These are phyloP conservation scores for Mycena filopes DNA, from an alignment of 768 basidiomycete species.

Conservation along the genomic window DNA sequence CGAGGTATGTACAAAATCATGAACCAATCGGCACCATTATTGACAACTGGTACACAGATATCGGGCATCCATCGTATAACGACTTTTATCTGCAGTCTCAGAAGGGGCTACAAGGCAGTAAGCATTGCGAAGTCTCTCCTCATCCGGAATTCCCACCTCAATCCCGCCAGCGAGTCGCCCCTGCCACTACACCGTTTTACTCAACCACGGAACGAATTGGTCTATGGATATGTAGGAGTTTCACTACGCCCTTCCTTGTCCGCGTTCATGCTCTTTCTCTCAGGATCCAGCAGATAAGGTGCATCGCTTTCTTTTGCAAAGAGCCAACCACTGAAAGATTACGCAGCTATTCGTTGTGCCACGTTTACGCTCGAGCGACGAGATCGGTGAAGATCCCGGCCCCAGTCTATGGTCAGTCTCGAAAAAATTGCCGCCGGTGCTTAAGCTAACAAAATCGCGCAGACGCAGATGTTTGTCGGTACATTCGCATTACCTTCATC, in stretches of 20 bases:
- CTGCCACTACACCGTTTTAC: conserved; percentile 66
- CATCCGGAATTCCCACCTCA: not conserved
- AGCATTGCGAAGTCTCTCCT: conserved; percentile 36
- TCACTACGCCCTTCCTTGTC: not conserved
- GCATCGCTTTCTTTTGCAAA: not conserved
- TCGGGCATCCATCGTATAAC: conserved; percentile 59
- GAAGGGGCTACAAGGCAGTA: conserved; percentile 61
- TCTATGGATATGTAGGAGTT: conserved; percentile 35
- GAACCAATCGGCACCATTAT: too few relatives aligned
- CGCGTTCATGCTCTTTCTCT: too few relatives aligned
- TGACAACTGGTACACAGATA: not conserved
- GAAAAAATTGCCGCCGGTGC: not conserved
- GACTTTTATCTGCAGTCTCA: conserved; percentile 75
- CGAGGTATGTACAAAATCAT: not conserved
- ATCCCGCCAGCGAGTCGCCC: conserved; percentile 61
- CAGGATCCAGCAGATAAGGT: conserved; percentile 5
- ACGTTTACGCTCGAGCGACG: conserved; percentile 75
- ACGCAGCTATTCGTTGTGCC: conserved; percentile 60
- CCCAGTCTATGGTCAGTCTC: conserved; percentile 71
- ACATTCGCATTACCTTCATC: not conserved
- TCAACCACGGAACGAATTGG: conserved; percentile 39
- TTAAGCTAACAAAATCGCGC: not conserved
- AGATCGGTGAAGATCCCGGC: conserved; percentile 81
- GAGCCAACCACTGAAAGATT: not conserved
- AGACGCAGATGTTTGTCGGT: conserved; percentile 66